Evolutionary conservation across 495 filamentous ascomycete species (phyloP).

Genomic region (Xylaria grammica): DNA sequence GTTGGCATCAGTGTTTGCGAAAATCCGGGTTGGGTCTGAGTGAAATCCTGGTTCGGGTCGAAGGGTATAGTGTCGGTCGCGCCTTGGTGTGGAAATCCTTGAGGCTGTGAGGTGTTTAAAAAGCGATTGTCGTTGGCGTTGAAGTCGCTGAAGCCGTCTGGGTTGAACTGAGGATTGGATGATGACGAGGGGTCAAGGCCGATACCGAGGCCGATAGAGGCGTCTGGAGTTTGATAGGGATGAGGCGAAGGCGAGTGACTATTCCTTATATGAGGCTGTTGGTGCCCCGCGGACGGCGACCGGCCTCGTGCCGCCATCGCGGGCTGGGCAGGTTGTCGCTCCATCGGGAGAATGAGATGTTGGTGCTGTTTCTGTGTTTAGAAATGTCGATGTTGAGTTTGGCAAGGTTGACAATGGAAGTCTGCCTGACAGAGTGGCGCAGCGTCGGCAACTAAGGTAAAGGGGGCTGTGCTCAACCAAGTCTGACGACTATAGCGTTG

Average conservation of each 20-base stretch:
- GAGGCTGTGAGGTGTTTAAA: constrained; percentile 47
- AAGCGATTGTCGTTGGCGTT: constrained; percentile 40
- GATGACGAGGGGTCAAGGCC: constrained; percentile 46
- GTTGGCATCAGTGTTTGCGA: constrained; percentile 44
- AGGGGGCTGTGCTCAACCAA: constrained; percentile 37
- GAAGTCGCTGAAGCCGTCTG: constrained; percentile 45
- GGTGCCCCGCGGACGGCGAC: constrained; percentile 51
- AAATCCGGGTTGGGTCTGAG: constrained; percentile 42
- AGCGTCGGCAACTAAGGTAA: constrained; percentile 31
- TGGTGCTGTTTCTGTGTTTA: constrained; percentile 42
- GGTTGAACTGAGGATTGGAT: constrained; percentile 39
- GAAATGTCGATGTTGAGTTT: constrained; percentile 31
- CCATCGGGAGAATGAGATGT: constrained; percentile 40
- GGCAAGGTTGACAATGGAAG: constrained; percentile 38
- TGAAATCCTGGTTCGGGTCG: constrained; percentile 47
- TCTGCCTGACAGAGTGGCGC: constrained; percentile 42
- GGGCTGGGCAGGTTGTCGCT: constrained; percentile 48
- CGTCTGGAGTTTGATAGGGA: constrained; percentile 49
- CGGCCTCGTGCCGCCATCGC: constrained; percentile 49
- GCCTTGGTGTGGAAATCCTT: constrained; percentile 42
- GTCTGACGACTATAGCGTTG: constrained; percentile 27
- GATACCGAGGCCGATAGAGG: constrained; percentile 54
- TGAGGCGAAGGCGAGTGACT: constrained; percentile 55
- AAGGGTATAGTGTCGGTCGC: constrained; percentile 42
- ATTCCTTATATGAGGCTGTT: constrained; percentile 58